These are phyloP conservation scores for Phytopythium sindhum DNA, from an alignment of 352 stramenopile genomes.

Conservation along the genomic window DNA sequence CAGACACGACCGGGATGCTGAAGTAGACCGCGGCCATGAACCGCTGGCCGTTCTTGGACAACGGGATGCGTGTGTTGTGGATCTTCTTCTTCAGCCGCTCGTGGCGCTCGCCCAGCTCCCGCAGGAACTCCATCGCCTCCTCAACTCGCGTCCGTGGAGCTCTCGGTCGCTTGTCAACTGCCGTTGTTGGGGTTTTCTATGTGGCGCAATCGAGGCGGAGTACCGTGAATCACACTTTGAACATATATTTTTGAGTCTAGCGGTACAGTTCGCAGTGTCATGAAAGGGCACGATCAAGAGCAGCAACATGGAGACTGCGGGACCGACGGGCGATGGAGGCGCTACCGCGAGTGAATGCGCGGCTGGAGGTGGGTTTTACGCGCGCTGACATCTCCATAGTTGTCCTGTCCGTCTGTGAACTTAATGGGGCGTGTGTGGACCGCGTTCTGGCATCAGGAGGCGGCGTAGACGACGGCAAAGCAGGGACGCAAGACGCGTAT, in stretches of 20 bases:
- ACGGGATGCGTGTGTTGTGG: slow-evolving; percentile 87
- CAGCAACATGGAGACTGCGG: neutral
- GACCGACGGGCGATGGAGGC: neutral
- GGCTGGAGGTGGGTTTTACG: neutral
- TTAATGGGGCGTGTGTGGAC: neutral
- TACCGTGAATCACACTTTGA: neutral
- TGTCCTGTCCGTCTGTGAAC: neutral
- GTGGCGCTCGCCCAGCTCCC: slow-evolving; percentile 70
- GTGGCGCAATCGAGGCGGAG: neutral
- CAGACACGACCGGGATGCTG: slow-evolving; percentile 77
- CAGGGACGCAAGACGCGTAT: neutral
- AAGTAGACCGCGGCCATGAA: slow-evolving; percentile 91
- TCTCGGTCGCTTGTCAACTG: neutral
- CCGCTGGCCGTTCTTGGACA: slow-evolving; percentile 83
- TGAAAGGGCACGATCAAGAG: neutral
- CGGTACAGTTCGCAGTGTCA: neutral
- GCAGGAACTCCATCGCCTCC: slow-evolving; percentile 70
- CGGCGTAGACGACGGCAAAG: neutral
- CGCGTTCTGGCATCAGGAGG: neutral
- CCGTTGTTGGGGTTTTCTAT: neutral
- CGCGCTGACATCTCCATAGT: too few relatives aligned
- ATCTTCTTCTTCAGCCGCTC: slow-evolving; percentile 91
- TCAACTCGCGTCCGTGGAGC: neutral
- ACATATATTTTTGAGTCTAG: neutral
- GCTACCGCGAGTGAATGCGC: neutral